Conservation (phyloP, 1,284 basidiomycete genomes). For the Cronartium quercuum region DNA sequence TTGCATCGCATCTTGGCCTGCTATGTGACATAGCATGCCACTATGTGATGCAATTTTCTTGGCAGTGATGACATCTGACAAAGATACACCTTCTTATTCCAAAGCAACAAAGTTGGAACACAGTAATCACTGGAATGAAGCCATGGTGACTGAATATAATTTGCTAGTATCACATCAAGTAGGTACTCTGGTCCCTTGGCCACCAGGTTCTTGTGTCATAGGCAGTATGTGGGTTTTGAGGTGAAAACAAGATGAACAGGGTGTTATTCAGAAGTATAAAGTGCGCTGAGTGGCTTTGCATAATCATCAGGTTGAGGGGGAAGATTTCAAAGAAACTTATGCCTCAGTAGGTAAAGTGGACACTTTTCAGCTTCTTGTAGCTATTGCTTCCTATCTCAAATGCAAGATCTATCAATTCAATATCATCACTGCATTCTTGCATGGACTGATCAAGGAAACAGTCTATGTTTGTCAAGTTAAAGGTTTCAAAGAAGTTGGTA, state of each 20-base stretch:
- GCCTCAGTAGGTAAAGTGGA: background rate
- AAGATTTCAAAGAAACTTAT: background rate
- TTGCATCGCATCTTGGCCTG: too few species aligned
- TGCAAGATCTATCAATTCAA: background rate
- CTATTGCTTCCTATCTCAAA: background rate
- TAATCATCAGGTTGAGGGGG: background rate
- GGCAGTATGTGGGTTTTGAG: slow-evolving; percentile 1
- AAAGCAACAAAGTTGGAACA: too few species aligned
- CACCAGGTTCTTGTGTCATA: background rate
- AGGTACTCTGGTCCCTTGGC: background rate
- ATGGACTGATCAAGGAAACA: background rate
- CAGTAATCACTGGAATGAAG: background rate
- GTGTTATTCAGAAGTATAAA: background rate
- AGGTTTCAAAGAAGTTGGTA: background rate
- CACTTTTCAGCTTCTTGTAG: background rate
- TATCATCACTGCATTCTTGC: slow-evolving; percentile 1
- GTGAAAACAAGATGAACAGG: background rate
- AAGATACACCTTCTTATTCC: too few species aligned
- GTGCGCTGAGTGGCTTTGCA: background rate
- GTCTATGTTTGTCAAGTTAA: background rate
- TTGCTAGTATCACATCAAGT: background rate
- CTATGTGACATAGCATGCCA: too few species aligned
- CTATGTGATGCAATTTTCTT: too few species aligned
- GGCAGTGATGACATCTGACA: too few species aligned
- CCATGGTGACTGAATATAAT: background rate